Percentiles rank a stretch among this genome's conserved stretches.
phyloP scores from a whole-genome alignment of 2,329 filamentous ascomycete species.

The Exophiala aquamarina region DNA sequence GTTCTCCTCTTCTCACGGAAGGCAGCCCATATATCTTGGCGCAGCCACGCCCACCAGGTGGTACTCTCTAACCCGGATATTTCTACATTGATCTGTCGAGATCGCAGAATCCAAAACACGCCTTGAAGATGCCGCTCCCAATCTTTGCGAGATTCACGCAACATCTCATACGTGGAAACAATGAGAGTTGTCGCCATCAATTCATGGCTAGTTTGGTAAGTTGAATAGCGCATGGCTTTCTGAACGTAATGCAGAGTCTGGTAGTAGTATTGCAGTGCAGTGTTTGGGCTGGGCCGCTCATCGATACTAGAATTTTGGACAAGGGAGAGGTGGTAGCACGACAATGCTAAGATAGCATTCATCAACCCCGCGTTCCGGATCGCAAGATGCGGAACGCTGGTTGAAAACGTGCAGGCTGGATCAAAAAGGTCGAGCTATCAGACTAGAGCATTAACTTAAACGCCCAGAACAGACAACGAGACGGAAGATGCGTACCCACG shows the following conservation, averaged over 20 bases:
- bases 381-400: constrained; percentile 40
- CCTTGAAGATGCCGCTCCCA: constrained; percentile 66
- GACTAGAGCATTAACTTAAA: too few relatives aligned
- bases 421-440: constrained; percentile 45
- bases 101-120: constrained; percentile 66
- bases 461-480: too few relatives aligned
- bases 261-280: constrained; percentile 46
- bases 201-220: constrained; percentile 59
- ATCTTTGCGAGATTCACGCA: constrained; percentile 50
- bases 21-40: constrained; percentile 66
- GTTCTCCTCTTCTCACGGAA: constrained; percentile 58
- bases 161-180: constrained; percentile 59
- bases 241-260: constrained; percentile 63
- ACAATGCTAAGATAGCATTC: constrained; percentile 58
- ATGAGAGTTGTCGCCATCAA: constrained; percentile 60
- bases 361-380: constrained; percentile 57
- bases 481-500: constrained; percentile 3
- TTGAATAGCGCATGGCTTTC: constrained; percentile 57
- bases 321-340: constrained; percentile 52
- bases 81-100: constrained; percentile 60
- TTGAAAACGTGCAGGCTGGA: constrained; percentile 40
- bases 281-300: neutral
- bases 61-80: constrained; percentile 57
- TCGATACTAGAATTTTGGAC: neutral
- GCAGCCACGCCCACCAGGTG: constrained; percentile 66